Base-by-base conservation (phyloP, 352 stramenopile genomes). In the Pythium insidiosum region DNA sequence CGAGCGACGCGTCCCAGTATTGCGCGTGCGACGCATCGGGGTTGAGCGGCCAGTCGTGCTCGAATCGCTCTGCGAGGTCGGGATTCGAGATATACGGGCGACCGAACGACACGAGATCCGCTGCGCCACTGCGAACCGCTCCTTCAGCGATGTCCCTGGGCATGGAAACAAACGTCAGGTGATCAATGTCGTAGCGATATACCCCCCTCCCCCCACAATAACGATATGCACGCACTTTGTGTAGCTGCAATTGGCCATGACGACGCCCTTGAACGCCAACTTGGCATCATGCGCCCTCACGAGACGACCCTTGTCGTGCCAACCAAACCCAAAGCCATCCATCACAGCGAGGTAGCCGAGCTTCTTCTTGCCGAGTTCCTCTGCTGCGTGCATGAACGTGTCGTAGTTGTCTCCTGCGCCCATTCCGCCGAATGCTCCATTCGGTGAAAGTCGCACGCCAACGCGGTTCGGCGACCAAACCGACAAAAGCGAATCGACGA, bases 401-500 rank as follows among this genome's bases (percentile, higher is more conserved):
- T 48, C 37, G 13, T 37, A 43, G 24, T 58, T 58, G 37, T 68
- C 49, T 5, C 22, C n/a, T 11, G 15, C 20, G 34, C 47, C 43
- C 16, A 43, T 42, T 22, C 29, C 36, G 37, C 53, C 55, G 21
- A 68, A 56, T 15, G 43, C 45, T 13, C 49, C 49, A 23, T 40
- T 46, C 15, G 49, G 49, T 16, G 49, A 57, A 3, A 57, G 34
- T 6, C 48, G 48, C 16, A 56, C 22, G 12, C 30, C 59, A 18
- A 66, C 26, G 21, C 47, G 43, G 22, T 38, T 28, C 4, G 45
- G 41, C 5, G 36, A 21, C 19, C 47, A 44, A 18, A 42, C 51
- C 16, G 52, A 20, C 16, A 12, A 31, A n/a, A 80, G 16, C 0
- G 58, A 56, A 43, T 80, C 54, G 50, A 91, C 6, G 42, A 78